Conservation (phyloP, 2,329 filamentous ascomycete genomes). For the Sphaerulina vaccinii region DNA sequence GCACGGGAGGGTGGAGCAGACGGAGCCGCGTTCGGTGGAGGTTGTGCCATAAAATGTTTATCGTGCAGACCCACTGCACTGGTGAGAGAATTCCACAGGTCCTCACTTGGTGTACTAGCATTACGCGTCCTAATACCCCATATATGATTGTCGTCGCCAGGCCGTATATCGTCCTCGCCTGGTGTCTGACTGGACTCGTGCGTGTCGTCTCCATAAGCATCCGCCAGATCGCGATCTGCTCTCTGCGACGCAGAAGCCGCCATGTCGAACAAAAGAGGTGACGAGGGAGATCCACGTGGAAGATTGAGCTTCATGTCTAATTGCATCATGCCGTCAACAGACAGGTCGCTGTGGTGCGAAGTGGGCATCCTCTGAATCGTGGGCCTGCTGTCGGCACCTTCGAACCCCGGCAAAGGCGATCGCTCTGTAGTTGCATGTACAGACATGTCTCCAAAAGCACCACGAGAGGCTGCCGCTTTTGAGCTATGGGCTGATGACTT, state of each 20-base stretch:
- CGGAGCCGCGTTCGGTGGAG: constrained; percentile 20
- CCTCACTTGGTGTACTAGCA: constrained; percentile 25
- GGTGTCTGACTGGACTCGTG: constrained; percentile 17
- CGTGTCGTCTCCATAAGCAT: constrained; percentile 41
- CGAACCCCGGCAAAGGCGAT: not conserved
- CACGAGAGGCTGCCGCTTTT: not conserved
- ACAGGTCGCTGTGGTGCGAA: constrained; percentile 3
- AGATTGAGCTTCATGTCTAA: constrained; percentile 11
- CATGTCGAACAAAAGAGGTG: not conserved
- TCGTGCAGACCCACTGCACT: constrained; percentile 35
- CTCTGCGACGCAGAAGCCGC: constrained; percentile 1
- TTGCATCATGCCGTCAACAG: constrained; percentile 3
- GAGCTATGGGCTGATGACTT: not conserved
- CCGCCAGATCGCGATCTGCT: constrained; percentile 44
- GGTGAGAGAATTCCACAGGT: constrained; percentile 37
- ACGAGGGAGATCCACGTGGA: not conserved
- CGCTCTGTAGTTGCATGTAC: not conserved
- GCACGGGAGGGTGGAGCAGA: constrained; percentile 19
- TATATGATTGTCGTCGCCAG: constrained; percentile 40
- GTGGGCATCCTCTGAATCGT: not conserved
- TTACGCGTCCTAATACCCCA: constrained; percentile 37
- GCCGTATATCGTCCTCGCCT: constrained; percentile 34
- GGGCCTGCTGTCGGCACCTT: not conserved
- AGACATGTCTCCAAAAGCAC: not conserved
- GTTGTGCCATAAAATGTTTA: constrained; percentile 26